Conservation (phyloP, 2,329 filamentous ascomycete species). For the Fusarium anthophilum region DNA sequence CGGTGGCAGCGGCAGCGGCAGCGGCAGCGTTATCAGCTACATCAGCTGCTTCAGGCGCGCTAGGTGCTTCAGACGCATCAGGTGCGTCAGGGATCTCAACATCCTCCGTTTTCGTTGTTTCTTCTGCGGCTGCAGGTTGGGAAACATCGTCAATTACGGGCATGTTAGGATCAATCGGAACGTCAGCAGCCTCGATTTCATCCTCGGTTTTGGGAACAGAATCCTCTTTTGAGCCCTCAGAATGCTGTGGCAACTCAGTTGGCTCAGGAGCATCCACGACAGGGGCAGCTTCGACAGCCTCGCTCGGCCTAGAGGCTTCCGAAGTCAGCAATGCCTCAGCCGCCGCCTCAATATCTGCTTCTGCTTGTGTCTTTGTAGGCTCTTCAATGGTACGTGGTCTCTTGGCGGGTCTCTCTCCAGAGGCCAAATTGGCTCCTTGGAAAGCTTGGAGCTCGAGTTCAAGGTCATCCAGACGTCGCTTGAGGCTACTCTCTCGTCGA, state of each 20-base stretch:
- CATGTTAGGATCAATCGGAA: constrained; percentile 22
- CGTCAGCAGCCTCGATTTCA: constrained; percentile 5
- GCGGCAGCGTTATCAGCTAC: background rate
- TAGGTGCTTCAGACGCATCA: background rate
- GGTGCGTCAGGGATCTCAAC: constrained; percentile 10
- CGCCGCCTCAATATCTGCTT: constrained; percentile 27
- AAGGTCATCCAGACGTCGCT: constrained; percentile 82
- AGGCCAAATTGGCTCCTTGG: constrained; percentile 22
- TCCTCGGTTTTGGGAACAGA: background rate
- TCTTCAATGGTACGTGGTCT: constrained; percentile 39
- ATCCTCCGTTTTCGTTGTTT: constrained; percentile 16
- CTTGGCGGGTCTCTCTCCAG: constrained; percentile 43
- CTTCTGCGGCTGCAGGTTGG: constrained; percentile 18
- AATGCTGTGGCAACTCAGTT: background rate
- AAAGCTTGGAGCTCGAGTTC: constrained; percentile 65
- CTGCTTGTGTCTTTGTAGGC: constrained; percentile 23
- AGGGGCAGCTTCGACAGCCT: background rate
- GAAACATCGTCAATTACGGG: constrained; percentile 6
- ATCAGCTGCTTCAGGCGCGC: background rate
- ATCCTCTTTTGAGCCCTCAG: constrained; percentile 9
- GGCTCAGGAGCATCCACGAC: background rate
- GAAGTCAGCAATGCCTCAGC: constrained; percentile 29
- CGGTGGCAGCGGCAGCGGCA: background rate
- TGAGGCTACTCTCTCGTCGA: constrained; percentile 81
- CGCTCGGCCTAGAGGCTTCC: constrained; percentile 7